Evolutionary conservation across 2,329 filamentous ascomycete genomes (phyloP).

Genomic region (Leptographium lundbergii): DNA sequence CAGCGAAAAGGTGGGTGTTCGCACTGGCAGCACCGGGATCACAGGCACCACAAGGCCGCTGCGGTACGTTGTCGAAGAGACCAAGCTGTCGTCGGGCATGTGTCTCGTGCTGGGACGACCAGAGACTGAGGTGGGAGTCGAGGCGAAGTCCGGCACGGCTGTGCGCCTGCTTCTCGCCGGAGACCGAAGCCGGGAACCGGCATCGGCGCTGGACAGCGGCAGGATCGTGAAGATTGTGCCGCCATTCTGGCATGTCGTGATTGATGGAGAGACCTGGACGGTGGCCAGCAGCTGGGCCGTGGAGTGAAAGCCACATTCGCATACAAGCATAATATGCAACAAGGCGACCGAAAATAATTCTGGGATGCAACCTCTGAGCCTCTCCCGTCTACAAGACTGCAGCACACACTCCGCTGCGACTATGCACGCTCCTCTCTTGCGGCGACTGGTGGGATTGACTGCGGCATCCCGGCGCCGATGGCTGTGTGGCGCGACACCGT

Average conservation of each 20-base stretch:
- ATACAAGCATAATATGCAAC: background rate
- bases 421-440: background rate
- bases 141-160: background rate
- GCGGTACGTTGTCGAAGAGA: conserved; percentile 7
- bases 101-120: conserved; percentile 14
- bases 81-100: conserved; percentile 14
- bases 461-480: background rate
- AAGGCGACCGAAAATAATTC: background rate
- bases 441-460: background rate
- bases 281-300: conserved; percentile 14
- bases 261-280: conserved; percentile 12
- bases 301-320: background rate
- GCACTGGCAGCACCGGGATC: conserved; percentile 13
- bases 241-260: conserved; percentile 13
- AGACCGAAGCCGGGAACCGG: conserved; percentile 7
- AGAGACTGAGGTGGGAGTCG: conserved; percentile 2
- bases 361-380: too few species aligned
- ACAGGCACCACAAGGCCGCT: background rate
- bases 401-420: background rate
- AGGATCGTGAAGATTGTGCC: conserved; percentile 17
- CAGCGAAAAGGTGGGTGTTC: conserved; percentile 4
- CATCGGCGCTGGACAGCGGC: background rate
- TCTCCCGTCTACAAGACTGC: too few species aligned
- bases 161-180: conserved; percentile 14
- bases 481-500: background rate